phyloP scores from a whole-genome alignment of 2,329 filamentous ascomycete genomes.

The Monilinia vaccinii-corymbosi region DNA sequence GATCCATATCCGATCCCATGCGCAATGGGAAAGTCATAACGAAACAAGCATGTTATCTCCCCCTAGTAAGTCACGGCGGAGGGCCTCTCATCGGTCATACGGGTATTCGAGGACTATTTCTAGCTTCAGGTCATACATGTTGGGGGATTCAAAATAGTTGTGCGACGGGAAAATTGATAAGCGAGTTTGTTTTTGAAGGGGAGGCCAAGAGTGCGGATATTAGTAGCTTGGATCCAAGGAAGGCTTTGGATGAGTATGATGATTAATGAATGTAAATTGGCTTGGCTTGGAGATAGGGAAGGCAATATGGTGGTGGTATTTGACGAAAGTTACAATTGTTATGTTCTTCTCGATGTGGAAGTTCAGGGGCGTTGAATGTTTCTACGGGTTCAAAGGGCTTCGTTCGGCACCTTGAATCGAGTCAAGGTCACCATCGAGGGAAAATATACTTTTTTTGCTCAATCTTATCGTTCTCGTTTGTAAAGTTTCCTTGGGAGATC shows the following conservation, averaged over 20 bases:
- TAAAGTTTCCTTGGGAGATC: too few relatives aligned
- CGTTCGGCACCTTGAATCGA: too few relatives aligned
- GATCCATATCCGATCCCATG: slow-evolving; percentile 55
- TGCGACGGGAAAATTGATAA: slow-evolving; percentile 73
- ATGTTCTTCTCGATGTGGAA: too few relatives aligned
- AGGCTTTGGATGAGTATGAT: slow-evolving; percentile 32
- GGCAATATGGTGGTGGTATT: neutral
- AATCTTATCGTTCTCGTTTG: too few relatives aligned
- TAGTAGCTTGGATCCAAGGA: slow-evolving; percentile 56
- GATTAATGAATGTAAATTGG: neutral
- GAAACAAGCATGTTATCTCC: slow-evolving; percentile 88
- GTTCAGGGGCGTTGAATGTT: too few relatives aligned
- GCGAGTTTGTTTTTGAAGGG: slow-evolving; percentile 70
- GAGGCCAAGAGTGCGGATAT: slow-evolving; percentile 59
- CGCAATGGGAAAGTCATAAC: slow-evolving; percentile 59
- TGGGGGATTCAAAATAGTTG: slow-evolving; percentile 98
- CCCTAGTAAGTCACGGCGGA: slow-evolving; percentile 42
- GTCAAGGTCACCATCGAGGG: too few relatives aligned
- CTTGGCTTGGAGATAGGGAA: neutral
- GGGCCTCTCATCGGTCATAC: slow-evolving; percentile 71
- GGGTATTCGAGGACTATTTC: slow-evolving; percentile 60
- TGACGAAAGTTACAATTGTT: neutral
- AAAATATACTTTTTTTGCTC: too few relatives aligned
- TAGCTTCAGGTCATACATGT: slow-evolving; percentile 89
- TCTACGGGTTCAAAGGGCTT: too few relatives aligned